Base-by-base conservation (phyloP, 2,329 filamentous ascomycete genomes). In the Pezicula radicicola region DNA sequence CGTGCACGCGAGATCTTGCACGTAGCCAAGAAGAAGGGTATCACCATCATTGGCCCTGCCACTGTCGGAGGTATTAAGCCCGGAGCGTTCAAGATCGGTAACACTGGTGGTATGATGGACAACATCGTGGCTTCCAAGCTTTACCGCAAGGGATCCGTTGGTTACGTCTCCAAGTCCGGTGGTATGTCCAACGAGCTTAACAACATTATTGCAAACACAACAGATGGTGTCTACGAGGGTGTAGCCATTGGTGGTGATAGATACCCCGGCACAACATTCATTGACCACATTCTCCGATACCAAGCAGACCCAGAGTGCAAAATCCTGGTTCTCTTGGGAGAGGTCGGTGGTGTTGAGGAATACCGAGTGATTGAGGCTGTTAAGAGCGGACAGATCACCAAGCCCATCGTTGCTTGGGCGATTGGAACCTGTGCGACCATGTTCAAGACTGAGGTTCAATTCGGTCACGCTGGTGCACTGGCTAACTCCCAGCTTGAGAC, bases 81-180 rank as follows among this genome's bases (percentile, higher is more conserved):
- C 58, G 94, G 94, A 74, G 90, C 89, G 73, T 99, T 93, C 89
- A 99, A 97, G 85, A 99, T 99, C 62, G 94, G 94, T 73, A 99
- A 99, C 84, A 99, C 94, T 67, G 94, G 94, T 84, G 94, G 94
- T 76, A 99, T 99, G 94, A 99, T 99, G 94, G 94, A 99, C 84
- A 99, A 99, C 85, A 99, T 99, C 68, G 94, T 99, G 60, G 91
- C 94, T 65, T 97, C 94, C 73, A 99, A 99, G 87, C 90, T 99
- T 56, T 99, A 99, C 87, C 93, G 94, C 76, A 94, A 94, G 79
- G 94, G 94, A 66, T 97, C 94, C 65, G 92, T 99, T 63, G 94
- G 91, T 66, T 99, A 99, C 76, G 94, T 99, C 75, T 97, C 93
- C 83, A 99, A 99, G 84, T 99, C 94, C 54, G 94, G 94, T 71